A percentile compares a stretch with the other conserved stretches of the same genome.
These are phyloP conservation scores for Cercophora newfieldiana DNA, from an alignment of 495 filamentous ascomycete genomes.

Conservation along the genomic window DNA sequence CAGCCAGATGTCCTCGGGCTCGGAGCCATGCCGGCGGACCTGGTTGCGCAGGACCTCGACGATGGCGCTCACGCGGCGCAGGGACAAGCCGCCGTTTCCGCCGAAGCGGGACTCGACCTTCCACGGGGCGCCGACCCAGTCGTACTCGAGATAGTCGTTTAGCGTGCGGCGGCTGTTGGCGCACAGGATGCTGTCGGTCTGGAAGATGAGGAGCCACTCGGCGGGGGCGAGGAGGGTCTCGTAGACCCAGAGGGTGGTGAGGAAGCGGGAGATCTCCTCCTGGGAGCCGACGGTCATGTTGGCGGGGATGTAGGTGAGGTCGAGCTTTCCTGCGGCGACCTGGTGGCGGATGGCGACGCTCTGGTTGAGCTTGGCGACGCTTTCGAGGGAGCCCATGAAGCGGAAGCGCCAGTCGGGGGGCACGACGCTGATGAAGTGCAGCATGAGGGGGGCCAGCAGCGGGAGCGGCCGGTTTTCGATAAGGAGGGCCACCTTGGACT, in stretches of 20 bases:
- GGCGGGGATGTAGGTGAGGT: constrained; percentile 45
- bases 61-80: constrained; percentile 49
- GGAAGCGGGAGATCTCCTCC: constrained; percentile 47
- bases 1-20: constrained; percentile 54
- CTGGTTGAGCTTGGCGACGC: constrained; percentile 39
- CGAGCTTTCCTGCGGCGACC: constrained; percentile 45
- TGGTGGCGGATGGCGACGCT: constrained; percentile 41
- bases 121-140: constrained; percentile 57
- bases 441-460: constrained; percentile 47
- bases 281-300: constrained; percentile 45
- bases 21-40: constrained; percentile 33
- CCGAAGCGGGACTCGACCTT: constrained; percentile 41
- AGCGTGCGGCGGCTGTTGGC: constrained; percentile 46
- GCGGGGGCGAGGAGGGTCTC: constrained; percentile 43
- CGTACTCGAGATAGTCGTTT: constrained; percentile 51
- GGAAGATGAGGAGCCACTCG: constrained; percentile 50
- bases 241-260: constrained; percentile 50
- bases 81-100: constrained; percentile 51
- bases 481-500: constrained; percentile 50
- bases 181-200: constrained; percentile 53
- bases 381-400: constrained; percentile 48
- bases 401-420: constrained; percentile 56
- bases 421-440: constrained; percentile 54
- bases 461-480: constrained; percentile 49
- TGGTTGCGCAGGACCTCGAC: constrained; percentile 48